Conservation (phyloP, 805 yeast genomes). For the Candida gorgasii region DNA sequence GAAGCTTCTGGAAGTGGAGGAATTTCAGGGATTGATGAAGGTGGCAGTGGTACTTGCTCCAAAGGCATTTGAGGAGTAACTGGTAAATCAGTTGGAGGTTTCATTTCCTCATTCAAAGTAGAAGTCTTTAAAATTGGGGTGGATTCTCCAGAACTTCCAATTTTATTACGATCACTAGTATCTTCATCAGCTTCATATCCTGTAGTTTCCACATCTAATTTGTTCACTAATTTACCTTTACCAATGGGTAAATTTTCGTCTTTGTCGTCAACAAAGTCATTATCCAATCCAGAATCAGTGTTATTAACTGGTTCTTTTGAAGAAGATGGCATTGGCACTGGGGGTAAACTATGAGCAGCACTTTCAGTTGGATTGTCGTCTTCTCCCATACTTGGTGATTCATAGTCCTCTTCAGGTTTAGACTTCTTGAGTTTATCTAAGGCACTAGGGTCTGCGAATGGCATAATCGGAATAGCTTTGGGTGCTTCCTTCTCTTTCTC, state of each 20-base stretch:
- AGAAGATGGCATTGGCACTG: slow-evolving; percentile 8
- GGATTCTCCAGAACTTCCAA: slow-evolving; percentile 5
- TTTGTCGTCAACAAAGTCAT: slow-evolving; percentile 9
- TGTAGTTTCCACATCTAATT: slow-evolving; percentile 28
- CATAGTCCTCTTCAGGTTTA: slow-evolving; percentile 1
- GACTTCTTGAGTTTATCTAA: slow-evolving; percentile 20
- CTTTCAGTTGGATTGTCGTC: slow-evolving; percentile 14
- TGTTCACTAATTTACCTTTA: slow-evolving; percentile 3
- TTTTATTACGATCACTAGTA: slow-evolving; percentile 28
- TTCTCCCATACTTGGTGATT: slow-evolving; percentile 16
- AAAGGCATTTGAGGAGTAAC: not conserved
- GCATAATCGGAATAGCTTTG: slow-evolving; percentile 14
- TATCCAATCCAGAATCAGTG: slow-evolving; percentile 14
- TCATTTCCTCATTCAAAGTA: slow-evolving; percentile 3
- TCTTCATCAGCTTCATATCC: slow-evolving; percentile 75
- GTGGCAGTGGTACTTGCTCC: not conserved
- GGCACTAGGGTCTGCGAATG: slow-evolving; percentile 23
- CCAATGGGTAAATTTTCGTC: slow-evolving; percentile 6
- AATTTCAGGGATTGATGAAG: no score
- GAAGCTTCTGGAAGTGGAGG: not conserved
- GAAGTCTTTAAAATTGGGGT: slow-evolving; percentile 11
- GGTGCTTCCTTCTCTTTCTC: slow-evolving; percentile 23
- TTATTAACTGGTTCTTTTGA: slow-evolving; percentile 6
- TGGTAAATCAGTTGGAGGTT: not conserved
- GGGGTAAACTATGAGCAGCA: slow-evolving; percentile 2